Percentiles rank a stretch among this genome's conserved stretches.
Evolutionary conservation across 2,329 filamentous ascomycete genomes (phyloP).

Genomic region (Eutypella sp.): DNA sequence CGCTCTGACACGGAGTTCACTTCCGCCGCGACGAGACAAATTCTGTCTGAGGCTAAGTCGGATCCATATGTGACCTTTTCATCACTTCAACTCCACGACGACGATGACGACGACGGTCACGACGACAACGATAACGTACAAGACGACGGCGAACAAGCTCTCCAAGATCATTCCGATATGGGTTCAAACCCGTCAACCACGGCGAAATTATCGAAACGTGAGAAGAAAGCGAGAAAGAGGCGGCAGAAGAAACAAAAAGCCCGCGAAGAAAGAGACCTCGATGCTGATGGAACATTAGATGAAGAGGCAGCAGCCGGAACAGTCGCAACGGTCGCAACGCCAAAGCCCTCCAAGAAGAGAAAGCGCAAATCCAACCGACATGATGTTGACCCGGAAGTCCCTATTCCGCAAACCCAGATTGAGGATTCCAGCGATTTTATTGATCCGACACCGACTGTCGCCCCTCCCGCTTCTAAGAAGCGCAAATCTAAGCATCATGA

Average conservation of each 20-base stretch:
- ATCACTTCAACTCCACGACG: no score
- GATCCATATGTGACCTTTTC: no score
- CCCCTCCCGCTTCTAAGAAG: no score
- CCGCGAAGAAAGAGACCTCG: conserved; percentile 9
- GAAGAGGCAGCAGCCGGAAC: conserved; percentile 1
- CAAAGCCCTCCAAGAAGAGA: conserved; percentile 11
- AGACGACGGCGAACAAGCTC: conserved; percentile 1
- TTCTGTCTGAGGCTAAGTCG: no score
- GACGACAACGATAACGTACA: no score
- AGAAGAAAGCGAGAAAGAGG: conserved; percentile 1
- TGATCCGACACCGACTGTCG: no score
- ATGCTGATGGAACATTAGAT: conserved; percentile 1
- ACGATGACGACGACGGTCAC: no score
- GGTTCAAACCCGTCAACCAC: background rate
- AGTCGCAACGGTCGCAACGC: conserved; percentile 5
- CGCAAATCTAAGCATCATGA: conserved; percentile 1
- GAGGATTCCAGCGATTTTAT: no score
- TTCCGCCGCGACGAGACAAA: no score
- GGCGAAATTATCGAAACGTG: background rate
- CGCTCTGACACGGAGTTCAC: no score
- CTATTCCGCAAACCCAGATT: no score
- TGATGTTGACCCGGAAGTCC: no score
- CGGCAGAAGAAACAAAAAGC: conserved; percentile 11
- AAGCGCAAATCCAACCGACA: conserved; percentile 7
- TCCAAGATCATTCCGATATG: background rate